A percentile compares a stretch with the other conserved stretches of the same genome.
Evolutionary conservation across 1,284 basidiomycete species (phyloP).

Genomic region (Cronartium ribicola): DNA sequence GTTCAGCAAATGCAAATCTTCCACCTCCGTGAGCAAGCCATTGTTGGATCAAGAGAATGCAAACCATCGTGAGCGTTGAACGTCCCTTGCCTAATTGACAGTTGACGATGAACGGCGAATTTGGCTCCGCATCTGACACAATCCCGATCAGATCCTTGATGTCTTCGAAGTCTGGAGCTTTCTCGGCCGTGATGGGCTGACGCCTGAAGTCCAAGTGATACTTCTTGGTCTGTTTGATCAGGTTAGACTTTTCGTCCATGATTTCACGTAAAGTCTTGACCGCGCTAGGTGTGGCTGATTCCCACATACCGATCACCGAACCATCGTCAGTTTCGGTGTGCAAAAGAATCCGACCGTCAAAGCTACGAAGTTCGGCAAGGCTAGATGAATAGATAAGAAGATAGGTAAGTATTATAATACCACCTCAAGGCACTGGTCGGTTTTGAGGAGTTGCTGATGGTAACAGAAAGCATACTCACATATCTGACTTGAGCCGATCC

Average conservation of each 20-base stretch:
- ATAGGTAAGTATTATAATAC: background rate
- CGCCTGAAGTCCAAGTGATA: conserved; percentile 49
- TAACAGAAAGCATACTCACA: conserved; percentile 51
- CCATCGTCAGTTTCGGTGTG: conserved; percentile 87
- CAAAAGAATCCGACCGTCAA: conserved; percentile 80
- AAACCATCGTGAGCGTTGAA: conserved; percentile 81
- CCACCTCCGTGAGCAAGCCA: conserved; percentile 62
- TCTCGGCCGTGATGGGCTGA: conserved; percentile 52
- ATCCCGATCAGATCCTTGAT: conserved; percentile 66
- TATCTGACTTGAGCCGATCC: conserved; percentile 84
- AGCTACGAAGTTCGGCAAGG: conserved; percentile 70
- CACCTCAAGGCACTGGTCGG: background rate
- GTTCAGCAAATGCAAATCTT: conserved; percentile 43
- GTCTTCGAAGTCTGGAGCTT: conserved; percentile 50
- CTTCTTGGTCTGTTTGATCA: conserved; percentile 41
- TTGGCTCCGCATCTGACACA: conserved; percentile 68
- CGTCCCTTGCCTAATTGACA: conserved; percentile 94
- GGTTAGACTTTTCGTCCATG: conserved; percentile 65
- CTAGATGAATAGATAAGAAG: conserved; percentile 14
- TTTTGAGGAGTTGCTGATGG: background rate
- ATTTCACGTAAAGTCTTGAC: conserved; percentile 84
- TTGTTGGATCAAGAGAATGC: conserved; percentile 77
- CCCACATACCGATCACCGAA: conserved; percentile 89
- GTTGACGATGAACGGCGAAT: conserved; percentile 85
- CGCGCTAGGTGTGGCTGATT: conserved; percentile 67